phyloP scores from a whole-genome alignment of 1,284 basidiomycete species.

The Cerioporus squamosus region DNA sequence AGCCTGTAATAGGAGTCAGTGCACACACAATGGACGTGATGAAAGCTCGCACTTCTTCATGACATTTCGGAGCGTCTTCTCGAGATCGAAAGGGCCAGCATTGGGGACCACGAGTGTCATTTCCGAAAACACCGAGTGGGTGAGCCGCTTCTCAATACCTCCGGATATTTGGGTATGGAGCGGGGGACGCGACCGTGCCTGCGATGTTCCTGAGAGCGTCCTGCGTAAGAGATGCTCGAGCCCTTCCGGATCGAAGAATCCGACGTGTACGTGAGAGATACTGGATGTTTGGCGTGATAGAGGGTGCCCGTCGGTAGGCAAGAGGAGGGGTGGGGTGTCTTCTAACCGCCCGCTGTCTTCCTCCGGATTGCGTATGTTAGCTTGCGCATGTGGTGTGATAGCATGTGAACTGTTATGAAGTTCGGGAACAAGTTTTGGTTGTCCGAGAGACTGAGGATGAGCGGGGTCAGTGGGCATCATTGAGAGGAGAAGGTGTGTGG shows the following conservation, averaged over 20 bases:
- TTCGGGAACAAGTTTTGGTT: slow-evolving; percentile 27
- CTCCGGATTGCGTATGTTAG: slow-evolving; percentile 23
- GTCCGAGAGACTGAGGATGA: slow-evolving; percentile 22
- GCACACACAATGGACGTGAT: no score
- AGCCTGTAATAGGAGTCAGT: slow-evolving; percentile 33
- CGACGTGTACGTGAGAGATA: slow-evolving; percentile 24
- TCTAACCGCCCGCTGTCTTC: neutral
- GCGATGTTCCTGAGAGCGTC: slow-evolving; percentile 29
- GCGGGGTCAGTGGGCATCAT: slow-evolving; percentile 26
- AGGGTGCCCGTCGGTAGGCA: neutral
- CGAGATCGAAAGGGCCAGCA: slow-evolving; percentile 50
- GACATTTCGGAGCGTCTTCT: slow-evolving; percentile 43
- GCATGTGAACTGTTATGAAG: slow-evolving; percentile 24
- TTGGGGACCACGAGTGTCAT: slow-evolving; percentile 28
- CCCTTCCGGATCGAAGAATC: slow-evolving; percentile 38
- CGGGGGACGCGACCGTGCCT: slow-evolving; percentile 8
- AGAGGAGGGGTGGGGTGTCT: neutral
- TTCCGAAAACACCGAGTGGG: slow-evolving; percentile 20
- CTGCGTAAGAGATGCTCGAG: slow-evolving; percentile 36
- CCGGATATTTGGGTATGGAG: neutral
- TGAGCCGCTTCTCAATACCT: neutral
- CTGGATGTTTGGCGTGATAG: slow-evolving; percentile 3
- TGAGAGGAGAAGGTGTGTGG: no score
- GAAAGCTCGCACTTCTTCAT: slow-evolving; percentile 43
- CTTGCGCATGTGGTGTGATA: slow-evolving; percentile 20